Base-by-base conservation (phyloP, 2,329 filamentous ascomycete genomes). In the Thelonectria blattea region DNA sequence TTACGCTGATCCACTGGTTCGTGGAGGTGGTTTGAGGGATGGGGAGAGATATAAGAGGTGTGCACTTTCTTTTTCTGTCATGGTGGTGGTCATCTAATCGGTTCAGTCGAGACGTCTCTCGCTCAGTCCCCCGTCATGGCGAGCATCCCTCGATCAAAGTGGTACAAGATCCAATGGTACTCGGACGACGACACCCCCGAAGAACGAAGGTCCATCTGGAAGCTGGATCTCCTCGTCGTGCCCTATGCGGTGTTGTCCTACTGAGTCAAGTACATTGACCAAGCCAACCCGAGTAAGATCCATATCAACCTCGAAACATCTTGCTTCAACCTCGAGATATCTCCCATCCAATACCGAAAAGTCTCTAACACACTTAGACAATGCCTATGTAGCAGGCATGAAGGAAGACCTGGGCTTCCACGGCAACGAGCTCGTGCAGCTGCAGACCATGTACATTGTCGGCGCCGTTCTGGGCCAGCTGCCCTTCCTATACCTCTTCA, bases 321-420 rank as follows among this genome's bases (percentile, higher is more conserved):
- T 27, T n/a, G n/a, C n/a, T n/a, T 10, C n/a, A 2, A 2, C 10
- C 9, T 5, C 12, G 6, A 18, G 39, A 24, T 1, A 6, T 9
- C 12, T 30, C 3, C 22, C 22, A 3, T 24, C 22, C 22, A 24
- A 24, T 6, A 3, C 6, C 22, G 3, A 24, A 24, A 24, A 24
- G 3, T 24, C 0, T 11, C 53, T 56, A 48, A 48, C 30, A 12
- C 27, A 17, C 14, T 30, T 22, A 82, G 80, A 82, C 64, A 85
- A 84, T 76, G 83, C 82, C 4, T 85, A 84, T 58, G 82, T 85
- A 17, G 79, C 80, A 0, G 83, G 83, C 0, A 73, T 85, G 55
- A 81, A 82, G 52, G 81, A 84, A 52, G 81, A 84, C 27, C 69
- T 85, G 5, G 74, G 75, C 0, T 80, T 85, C 55, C 60, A 80